Percentiles rank a stretch among this genome's conserved stretches.
Evolutionary conservation across 805 yeast genomes (phyloP).

Genomic region (Yarrowia bubula): DNA sequence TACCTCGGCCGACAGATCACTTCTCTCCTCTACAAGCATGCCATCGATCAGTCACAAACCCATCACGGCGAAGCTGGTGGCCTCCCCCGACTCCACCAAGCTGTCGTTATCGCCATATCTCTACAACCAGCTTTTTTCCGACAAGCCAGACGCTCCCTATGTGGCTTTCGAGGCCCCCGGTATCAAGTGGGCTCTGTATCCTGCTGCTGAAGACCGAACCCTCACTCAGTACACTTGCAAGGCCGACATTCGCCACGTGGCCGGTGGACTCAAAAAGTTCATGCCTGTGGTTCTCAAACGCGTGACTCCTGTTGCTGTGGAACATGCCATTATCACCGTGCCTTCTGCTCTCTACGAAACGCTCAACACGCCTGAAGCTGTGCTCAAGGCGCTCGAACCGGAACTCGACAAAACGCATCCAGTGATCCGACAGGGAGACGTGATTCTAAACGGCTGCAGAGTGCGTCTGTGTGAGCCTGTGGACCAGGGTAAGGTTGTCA

Average conservation of each 20-base stretch:
- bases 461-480: constrained; percentile 69
- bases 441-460: constrained; percentile 47
- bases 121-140: constrained; percentile 8
- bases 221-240: not conserved
- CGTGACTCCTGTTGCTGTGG: constrained; percentile 38
- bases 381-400: constrained; percentile 28
- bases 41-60: constrained; percentile 23
- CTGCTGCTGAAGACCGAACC: not conserved
- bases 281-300: constrained; percentile 30
- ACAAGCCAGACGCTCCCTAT: not conserved
- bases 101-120: not conserved
- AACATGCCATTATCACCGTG: constrained; percentile 44
- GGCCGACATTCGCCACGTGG: constrained; percentile 14
- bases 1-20: constrained; percentile 21
- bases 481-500: constrained; percentile 58
- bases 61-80: constrained; percentile 20
- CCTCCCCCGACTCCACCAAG: constrained; percentile 10
- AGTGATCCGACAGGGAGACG: constrained; percentile 46
- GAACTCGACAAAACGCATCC: constrained; percentile 37
- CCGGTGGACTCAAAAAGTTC: constrained; percentile 26
- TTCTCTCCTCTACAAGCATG: not conserved
- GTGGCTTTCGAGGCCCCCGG: constrained; percentile 20
- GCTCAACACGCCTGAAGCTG: not conserved
- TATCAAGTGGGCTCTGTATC: constrained; percentile 23
- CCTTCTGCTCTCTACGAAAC: constrained; percentile 49